phyloP scores from a whole-genome alignment of 192 early-diverging fungal species.

The Dissophora globulifera region DNA sequence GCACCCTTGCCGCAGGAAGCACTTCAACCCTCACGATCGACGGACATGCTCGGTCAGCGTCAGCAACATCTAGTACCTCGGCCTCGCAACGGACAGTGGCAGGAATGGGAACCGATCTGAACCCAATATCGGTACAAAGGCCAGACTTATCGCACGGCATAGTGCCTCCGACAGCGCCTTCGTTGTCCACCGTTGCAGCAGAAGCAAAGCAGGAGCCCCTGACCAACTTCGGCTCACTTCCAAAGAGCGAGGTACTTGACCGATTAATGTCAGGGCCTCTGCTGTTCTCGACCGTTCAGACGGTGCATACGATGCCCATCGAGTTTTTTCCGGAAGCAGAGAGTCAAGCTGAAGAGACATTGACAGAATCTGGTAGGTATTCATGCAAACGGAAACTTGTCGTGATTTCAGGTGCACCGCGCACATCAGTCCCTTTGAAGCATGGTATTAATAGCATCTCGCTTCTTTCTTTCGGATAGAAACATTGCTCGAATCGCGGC shows the following conservation, averaged over 20 bases:
- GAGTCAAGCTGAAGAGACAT: not conserved
- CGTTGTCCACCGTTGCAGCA: too few relatives aligned
- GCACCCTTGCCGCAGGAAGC: too few relatives aligned
- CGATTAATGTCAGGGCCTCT: not conserved
- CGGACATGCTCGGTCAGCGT: not conserved
- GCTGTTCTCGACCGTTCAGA: not conserved
- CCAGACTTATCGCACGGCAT: too few relatives aligned
- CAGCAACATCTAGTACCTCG: not conserved
- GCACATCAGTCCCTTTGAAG: not conserved
- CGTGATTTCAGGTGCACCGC: not conserved
- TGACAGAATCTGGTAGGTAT: not conserved
- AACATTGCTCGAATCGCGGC: not conserved
- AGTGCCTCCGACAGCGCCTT: too few relatives aligned
- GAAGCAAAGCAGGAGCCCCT: not conserved
- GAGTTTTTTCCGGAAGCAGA: not conserved
- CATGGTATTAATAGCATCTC: not conserved
- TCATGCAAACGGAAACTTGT: not conserved
- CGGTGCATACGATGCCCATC: slow-evolving; percentile 6
- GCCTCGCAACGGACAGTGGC: not conserved
- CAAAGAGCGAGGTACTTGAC: not conserved
- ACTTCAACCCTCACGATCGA: not conserved
- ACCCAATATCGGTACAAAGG: too few relatives aligned
- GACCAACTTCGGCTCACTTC: not conserved
- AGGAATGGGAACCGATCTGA: too few relatives aligned
- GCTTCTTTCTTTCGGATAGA: too few relatives aligned